Evolutionary conservation across 2,329 filamentous ascomycete genomes (phyloP), one percentile per base, ranked within the genome.

Genomic region (Phaeomoniella chlamydospora): DNA sequence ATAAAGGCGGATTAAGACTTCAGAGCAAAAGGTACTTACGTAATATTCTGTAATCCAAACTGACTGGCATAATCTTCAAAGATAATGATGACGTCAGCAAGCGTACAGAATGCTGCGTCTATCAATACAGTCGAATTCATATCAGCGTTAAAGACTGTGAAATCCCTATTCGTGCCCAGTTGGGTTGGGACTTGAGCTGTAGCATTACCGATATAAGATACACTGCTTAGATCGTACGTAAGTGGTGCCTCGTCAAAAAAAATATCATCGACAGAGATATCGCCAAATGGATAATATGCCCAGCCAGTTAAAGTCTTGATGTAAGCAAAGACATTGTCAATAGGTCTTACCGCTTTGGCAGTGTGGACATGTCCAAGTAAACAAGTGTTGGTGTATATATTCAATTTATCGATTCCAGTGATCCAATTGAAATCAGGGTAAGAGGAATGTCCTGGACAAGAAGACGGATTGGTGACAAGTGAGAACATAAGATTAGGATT

Each of bases 311-410:
- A 68, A 4, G 51, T 53, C 35, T 55, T 54, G 31, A 70, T 57
- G 39, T 70, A 65, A 39, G 50, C 44, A 37, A 47, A 49, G 34
- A 63, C 48, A 53, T 58, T 39, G 46, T 57, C 49, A 52, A 66
- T 46, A 35, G 57, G 47, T 35, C 57, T 54, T 33, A 45, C 50
- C 14, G 52, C 55, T 48, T 69, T 73, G 26, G 62, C 67, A 37
- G 62, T 64, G 32, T 65, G 52, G 48, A 70, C 65, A 47, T 67
- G 68, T 9, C 59, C 64, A 37, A 72, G 49, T 33, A 67, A 58
- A 18, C 59, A 55, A 35, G 65, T 61, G 50, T 72, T 71, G 40
- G 59, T 47, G 42, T 59, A 52, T 14, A 50, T 46, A 37, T 56
- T 54, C 33, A 67, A 52, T 36, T 47, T 52, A 22, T 54, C 52